Conservation (phyloP, 495 filamentous ascomycete species). For the Chaetomium cochliodes region DNA sequence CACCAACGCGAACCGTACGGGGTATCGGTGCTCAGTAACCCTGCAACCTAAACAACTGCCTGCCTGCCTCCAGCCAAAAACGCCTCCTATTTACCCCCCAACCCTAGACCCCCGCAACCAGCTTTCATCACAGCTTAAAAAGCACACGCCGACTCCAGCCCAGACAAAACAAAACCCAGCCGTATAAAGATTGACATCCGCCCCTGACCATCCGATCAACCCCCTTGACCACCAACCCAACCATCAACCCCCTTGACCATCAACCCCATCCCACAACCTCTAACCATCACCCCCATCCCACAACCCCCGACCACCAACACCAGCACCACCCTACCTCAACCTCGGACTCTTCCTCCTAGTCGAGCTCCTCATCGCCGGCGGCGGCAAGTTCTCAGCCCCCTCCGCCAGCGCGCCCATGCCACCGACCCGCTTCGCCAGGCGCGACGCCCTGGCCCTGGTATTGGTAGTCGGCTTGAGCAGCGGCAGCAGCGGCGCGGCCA, state of each 20-base stretch:
- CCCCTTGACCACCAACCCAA: no score
- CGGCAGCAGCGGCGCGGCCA: slow-evolving; percentile 41
- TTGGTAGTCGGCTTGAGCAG: slow-evolving; percentile 48
- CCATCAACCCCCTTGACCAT: no score
- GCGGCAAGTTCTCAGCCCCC: slow-evolving; percentile 61
- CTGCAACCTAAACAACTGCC: slow-evolving; percentile 22
- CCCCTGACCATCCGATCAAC: no score
- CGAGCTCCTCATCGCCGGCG: slow-evolving; percentile 44
- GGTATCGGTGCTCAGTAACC: slow-evolving; percentile 30
- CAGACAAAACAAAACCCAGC: neutral
- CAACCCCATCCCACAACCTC: no score
- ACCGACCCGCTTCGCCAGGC: slow-evolving; percentile 48
- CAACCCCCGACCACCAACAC: neutral
- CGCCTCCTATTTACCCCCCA: no score
- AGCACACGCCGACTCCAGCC: slow-evolving; percentile 1
- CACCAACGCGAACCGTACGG: slow-evolving; percentile 17
- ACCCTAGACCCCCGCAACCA: neutral
- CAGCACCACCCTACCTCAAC: slow-evolving; percentile 31
- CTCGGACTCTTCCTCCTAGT: slow-evolving; percentile 55
- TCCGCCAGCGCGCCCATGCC: slow-evolving; percentile 42
- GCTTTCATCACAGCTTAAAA: neutral
- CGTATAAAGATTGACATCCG: no score
- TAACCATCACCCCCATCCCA: neutral
- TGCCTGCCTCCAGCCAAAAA: neutral
- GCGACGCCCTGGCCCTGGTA: slow-evolving; percentile 46